These are phyloP conservation scores for Fusarium musae DNA, from an alignment of 2,329 filamentous ascomycete species.

Conservation along the genomic window DNA sequence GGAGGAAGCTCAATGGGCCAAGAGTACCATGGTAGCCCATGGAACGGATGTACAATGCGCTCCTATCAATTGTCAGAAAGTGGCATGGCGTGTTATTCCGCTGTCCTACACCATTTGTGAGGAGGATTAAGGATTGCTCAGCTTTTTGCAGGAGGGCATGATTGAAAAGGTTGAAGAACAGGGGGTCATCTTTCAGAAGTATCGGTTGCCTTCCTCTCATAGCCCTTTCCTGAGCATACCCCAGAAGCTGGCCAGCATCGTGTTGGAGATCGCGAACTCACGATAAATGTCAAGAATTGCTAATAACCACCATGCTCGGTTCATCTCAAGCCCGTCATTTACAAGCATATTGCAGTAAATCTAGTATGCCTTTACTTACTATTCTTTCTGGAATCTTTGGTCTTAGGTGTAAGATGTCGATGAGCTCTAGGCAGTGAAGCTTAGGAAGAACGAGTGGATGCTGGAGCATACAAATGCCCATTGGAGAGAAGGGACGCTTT, in stretches of 20 bases:
- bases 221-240: background rate
- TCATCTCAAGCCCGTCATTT: rapidly evolving
- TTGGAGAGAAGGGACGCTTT: too few relatives aligned
- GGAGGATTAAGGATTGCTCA: background rate
- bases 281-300: background rate
- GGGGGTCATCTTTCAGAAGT: background rate
- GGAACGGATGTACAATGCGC: background rate
- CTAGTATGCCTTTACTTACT: background rate
- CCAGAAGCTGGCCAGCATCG: background rate
- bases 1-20: background rate
- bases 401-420: background rate
- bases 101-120: background rate
- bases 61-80: background rate
- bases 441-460: too few relatives aligned
- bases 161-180: background rate
- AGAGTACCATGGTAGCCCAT: background rate
- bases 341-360: background rate
- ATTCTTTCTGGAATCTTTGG: background rate
- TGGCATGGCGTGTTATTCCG: background rate
- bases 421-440: too few relatives aligned
- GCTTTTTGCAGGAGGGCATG: background rate
- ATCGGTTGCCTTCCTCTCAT: background rate
- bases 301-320: background rate
- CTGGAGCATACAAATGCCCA: too few relatives aligned
- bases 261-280: background rate